These are phyloP conservation scores for Talaromyces nanjingensis DNA, from an alignment of 495 filamentous ascomycete genomes.

Conservation along the genomic window DNA sequence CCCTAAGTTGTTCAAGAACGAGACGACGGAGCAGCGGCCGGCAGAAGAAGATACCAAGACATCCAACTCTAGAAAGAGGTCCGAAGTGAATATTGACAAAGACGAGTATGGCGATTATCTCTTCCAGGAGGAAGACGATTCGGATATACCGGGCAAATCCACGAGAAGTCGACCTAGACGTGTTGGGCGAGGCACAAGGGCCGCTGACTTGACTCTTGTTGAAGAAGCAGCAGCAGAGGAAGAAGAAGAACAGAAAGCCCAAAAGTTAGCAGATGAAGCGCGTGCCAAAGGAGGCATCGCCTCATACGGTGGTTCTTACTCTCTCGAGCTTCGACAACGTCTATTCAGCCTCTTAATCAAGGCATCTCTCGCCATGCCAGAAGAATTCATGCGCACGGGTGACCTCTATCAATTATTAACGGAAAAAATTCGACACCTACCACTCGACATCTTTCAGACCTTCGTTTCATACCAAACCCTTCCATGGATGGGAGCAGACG, in stretches of 20 bases:
- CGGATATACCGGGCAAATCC: slow-evolving; percentile 27
- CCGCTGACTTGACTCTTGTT: slow-evolving; percentile 3
- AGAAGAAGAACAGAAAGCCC: slow-evolving; percentile 1
- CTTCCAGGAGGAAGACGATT: slow-evolving; percentile 33
- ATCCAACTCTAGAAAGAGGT: slow-evolving; percentile 27
- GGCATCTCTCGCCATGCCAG: slow-evolving; percentile 34
- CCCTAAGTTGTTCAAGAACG: slow-evolving; percentile 52
- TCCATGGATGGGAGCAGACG: slow-evolving; percentile 33
- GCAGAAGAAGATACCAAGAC: slow-evolving; percentile 19
- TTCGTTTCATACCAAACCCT: slow-evolving; percentile 55
- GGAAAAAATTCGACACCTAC: slow-evolving; percentile 56
- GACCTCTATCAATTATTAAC: slow-evolving; percentile 63
- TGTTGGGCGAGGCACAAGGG: slow-evolving; percentile 23
- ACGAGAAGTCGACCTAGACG: slow-evolving; percentile 23
- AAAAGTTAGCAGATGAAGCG: slow-evolving; percentile 3
- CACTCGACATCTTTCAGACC: slow-evolving; percentile 60
- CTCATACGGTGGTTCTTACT: slow-evolving; percentile 44
- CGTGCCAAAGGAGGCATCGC: slow-evolving; percentile 20
- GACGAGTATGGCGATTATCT: slow-evolving; percentile 53
- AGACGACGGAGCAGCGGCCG: slow-evolving; percentile 38
- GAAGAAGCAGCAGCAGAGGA: not conserved
- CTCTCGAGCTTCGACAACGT: slow-evolving; percentile 54
- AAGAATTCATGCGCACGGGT: slow-evolving; percentile 37
- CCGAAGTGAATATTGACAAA: slow-evolving; percentile 50
- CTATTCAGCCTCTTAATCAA: slow-evolving; percentile 49